A percentile compares a stretch with the other conserved stretches of the same genome.
Evolutionary conservation across 148 eudicot genomes (phyloP).

Genomic region (Euryodendron excelsum): DNA sequence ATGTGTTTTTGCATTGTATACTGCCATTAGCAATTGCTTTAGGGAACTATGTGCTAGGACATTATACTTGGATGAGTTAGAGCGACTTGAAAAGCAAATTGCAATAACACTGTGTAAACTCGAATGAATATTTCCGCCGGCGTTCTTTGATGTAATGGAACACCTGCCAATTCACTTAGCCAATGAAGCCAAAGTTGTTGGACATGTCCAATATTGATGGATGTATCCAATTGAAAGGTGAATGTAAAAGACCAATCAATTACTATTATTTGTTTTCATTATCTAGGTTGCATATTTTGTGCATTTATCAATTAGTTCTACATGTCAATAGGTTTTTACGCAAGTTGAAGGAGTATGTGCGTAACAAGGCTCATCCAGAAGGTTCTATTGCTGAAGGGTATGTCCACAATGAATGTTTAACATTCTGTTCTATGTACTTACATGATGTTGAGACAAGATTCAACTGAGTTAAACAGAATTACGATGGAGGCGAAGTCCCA

Average conservation of each 20-base stretch:
- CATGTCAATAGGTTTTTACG: not conserved
- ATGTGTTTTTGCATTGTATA: not conserved
- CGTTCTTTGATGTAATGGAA: slow-evolving; percentile 10
- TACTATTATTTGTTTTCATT: not conserved
- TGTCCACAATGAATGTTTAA: not conserved
- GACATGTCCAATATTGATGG: not conserved
- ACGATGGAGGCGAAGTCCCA: slow-evolving; percentile 3
- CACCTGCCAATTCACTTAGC: not conserved
- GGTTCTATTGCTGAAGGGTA: not conserved
- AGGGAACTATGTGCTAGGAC: not conserved
- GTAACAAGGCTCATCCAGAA: not conserved
- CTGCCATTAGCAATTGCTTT: not conserved
- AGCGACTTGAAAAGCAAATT: not conserved
- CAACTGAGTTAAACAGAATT: slow-evolving; percentile 6
- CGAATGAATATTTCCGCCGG: not conserved
- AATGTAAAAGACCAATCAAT: not conserved
- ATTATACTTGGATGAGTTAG: not conserved
- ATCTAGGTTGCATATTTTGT: not conserved
- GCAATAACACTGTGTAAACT: not conserved
- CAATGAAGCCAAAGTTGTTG: not conserved
- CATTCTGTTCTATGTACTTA: slow-evolving; percentile 20
- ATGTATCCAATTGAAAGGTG: slow-evolving; percentile 2
- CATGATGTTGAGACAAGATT: slow-evolving; percentile 22
- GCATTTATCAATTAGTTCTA: not conserved
- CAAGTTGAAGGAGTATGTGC: not conserved